Base-by-base conservation (phyloP, 345 rosid genomes). In the Lagerstroemia speciosa region DNA sequence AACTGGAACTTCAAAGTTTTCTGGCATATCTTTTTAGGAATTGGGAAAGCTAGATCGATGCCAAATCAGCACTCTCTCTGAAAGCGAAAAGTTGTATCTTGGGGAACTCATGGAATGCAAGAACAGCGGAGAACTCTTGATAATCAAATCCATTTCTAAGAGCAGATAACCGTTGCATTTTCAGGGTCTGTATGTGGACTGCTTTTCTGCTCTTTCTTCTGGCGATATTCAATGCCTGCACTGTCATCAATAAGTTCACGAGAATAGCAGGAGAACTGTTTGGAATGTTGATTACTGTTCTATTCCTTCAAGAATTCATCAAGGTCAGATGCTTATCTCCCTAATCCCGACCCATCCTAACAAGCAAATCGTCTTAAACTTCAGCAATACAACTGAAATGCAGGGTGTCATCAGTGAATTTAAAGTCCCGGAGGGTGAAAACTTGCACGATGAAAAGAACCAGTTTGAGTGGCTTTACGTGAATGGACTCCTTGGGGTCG, bases 101-200 rank as follows among this genome's bases (percentile, higher is more conserved):
- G 1, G 38, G 38, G 38, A 36, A 36, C 8, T 2, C 46, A 9
- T 10, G 17, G 46, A 41, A 41, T 15, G 11, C 46, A 9, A 41
- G 17, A 41, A 41, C 38, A 41, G 11, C 17, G 46, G 46, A 41
- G 46, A 41, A 50, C 8, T 5, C n/a, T 50, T 19, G 24, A 24
- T 14, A 50, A 19, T 31, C 29, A 11, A 55, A 55, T 26, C 31
- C 10, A 26, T 9, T 55, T 8, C 27, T 55, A 26, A 24, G 29
- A 55, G 9, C 24, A 24, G 15, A 55, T 17, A 66, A 17, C 62
- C 34, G 29, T 52, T 69, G 71, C 50, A n/a, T n/a, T n/a, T n/a
- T n/a, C n/a, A 80, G 84, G 81, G 79, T 80, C 11, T 80, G 84
- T 34, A 64, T 64, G 43, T 80, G 81, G 81, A 77, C 81, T 2